Evolutionary conservation across 2,329 filamentous ascomycete species (phyloP).

Genomic region (Taxawa tesnikishii): DNA sequence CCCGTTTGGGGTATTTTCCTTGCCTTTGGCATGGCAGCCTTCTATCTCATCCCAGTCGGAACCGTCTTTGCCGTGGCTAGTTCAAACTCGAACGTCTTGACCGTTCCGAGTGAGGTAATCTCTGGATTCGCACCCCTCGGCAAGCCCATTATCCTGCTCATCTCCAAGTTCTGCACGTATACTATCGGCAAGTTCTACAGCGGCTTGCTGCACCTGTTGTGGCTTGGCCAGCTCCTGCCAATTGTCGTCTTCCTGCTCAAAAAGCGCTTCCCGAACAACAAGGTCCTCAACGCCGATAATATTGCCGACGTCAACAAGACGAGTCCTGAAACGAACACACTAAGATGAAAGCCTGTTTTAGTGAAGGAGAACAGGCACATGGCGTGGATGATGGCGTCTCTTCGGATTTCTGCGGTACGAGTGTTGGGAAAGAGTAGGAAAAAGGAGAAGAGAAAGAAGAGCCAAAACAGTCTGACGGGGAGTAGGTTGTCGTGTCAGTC

Average conservation of each 20-base stretch:
- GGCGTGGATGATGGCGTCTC: no score
- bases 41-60: constrained; percentile 28
- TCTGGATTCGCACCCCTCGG: constrained; percentile 74
- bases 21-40: constrained; percentile 60
- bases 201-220: no score
- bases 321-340: no score
- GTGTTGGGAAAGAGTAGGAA: no score
- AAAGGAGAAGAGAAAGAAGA: no score
- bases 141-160: constrained; percentile 81
- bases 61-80: background rate
- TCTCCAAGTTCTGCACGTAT: constrained; percentile 83
- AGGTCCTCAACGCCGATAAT: no score
- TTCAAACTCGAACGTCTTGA: background rate
- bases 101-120: constrained; percentile 36
- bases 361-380: no score
- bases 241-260: constrained; percentile 59
- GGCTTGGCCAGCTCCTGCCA: constrained; percentile 64
- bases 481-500: no score
- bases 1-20: constrained; percentile 4
- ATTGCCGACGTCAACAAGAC: no score
- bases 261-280: constrained; percentile 9
- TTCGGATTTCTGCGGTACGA: no score
- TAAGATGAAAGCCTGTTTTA: no score
- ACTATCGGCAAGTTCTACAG: constrained; percentile 55
- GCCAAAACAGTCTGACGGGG: no score